phyloP scores from a whole-genome alignment of 2,329 filamentous ascomycete genomes.

The Colletotrichum endophyticum region DNA sequence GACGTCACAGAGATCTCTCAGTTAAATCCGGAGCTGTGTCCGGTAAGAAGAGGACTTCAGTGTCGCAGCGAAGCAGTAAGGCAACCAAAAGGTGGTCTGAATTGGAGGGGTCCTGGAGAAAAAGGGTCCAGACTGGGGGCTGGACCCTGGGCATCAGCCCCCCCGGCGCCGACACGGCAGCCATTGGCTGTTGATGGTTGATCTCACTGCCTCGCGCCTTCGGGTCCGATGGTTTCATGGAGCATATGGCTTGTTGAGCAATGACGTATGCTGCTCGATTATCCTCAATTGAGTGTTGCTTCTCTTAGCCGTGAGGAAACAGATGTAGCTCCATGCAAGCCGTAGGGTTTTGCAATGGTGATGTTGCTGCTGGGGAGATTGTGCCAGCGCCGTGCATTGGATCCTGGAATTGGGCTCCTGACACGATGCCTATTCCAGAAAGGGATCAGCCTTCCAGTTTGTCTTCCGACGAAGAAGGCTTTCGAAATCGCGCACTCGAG shows the following conservation, averaged over 20 bases:
- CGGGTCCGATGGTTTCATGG: neutral
- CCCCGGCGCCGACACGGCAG: neutral
- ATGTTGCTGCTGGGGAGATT: neutral
- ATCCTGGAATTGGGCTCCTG: neutral
- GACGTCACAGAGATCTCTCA: neutral
- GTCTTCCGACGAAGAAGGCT: neutral
- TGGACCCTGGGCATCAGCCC: neutral
- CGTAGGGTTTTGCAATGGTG: neutral
- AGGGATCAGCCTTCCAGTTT: neutral
- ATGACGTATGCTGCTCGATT: neutral
- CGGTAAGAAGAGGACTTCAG: neutral
- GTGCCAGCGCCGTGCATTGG: neutral
- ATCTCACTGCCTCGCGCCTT: neutral
- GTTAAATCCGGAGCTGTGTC: neutral
- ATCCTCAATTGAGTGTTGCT: neutral
- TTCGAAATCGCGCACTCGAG: neutral
- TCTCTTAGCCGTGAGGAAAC: neutral
- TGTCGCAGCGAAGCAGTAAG: neutral
- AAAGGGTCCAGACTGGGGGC: neutral
- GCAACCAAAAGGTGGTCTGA: neutral
- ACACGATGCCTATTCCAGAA: neutral
- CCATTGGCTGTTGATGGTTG: neutral
- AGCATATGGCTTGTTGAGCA: neutral
- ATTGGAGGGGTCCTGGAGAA: neutral
- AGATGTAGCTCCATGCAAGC: neutral